A percentile compares a stretch with the other conserved stretches of the same genome.
phyloP scores from a whole-genome alignment of 108 stramenopile genomes.

The Skeletonema tropicum region DNA sequence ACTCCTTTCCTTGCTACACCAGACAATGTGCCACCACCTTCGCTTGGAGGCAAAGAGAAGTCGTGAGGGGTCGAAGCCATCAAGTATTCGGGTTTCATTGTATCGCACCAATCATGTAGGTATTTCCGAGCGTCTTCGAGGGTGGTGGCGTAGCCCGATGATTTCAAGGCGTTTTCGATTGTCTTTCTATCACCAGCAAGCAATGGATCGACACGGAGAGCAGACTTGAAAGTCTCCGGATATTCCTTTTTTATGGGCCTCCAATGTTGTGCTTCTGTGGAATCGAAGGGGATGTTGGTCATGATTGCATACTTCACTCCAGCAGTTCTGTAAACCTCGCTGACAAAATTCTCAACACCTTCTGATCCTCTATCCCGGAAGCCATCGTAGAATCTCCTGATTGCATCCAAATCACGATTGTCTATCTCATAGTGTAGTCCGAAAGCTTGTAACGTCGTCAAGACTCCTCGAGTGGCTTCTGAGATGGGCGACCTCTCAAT shows the following conservation, averaged over 20 bases:
- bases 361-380: conserved; percentile 54
- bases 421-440: conserved; percentile 56
- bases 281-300: conserved; percentile 95
- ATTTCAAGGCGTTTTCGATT: conserved; percentile 60
- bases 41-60: conserved; percentile 52
- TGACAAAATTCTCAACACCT: conserved; percentile 60
- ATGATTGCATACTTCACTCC: conserved; percentile 86
- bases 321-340: conserved; percentile 58
- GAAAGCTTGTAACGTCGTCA: conserved; percentile 70
- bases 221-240: conserved; percentile 72
- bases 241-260: conserved; percentile 64
- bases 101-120: conserved; percentile 81
- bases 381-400: conserved; percentile 60
- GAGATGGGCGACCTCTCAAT: conserved; percentile 79
- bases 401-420: conserved; percentile 68
- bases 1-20: conserved; percentile 52
- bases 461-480: conserved; percentile 87
- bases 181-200: conserved; percentile 73
- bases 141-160: conserved; percentile 70
- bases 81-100: conserved; percentile 90
- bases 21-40: conserved; percentile 47
- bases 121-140: conserved; percentile 79
- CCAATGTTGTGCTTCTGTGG: conserved; percentile 77
- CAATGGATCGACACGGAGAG: conserved; percentile 89
- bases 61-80: conserved; percentile 90